These are phyloP conservation scores for Pyrenophora graminea DNA, from an alignment of 2,329 filamentous ascomycete species.

Conservation along the genomic window DNA sequence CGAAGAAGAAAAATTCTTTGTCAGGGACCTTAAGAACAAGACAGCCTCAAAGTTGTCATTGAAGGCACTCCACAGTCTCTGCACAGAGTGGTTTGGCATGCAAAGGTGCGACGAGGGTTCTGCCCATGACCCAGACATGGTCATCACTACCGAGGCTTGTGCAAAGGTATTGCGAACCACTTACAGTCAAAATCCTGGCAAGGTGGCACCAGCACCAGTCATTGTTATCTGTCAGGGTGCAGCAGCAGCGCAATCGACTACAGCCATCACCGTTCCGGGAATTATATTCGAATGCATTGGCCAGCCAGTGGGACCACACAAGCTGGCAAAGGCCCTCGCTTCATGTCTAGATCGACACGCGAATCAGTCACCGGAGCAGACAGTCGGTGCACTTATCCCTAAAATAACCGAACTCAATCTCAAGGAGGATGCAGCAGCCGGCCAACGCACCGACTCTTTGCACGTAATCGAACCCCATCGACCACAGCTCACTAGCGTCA, in stretches of 20 bases:
- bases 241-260: slow-evolving; percentile 42
- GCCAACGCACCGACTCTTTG: slow-evolving; percentile 7
- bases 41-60: slow-evolving; percentile 35
- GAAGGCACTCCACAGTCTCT: slow-evolving; percentile 40
- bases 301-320: slow-evolving; percentile 47
- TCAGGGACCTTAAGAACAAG: slow-evolving; percentile 39
- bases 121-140: slow-evolving; percentile 29
- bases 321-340: slow-evolving; percentile 42
- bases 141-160: slow-evolving; percentile 40
- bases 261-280: slow-evolving; percentile 41
- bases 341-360: slow-evolving; percentile 41
- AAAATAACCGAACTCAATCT: slow-evolving; percentile 31
- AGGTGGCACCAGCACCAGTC: slow-evolving; percentile 30
- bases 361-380: slow-evolving; percentile 21
- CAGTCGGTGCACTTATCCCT: slow-evolving; percentile 18
- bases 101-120: slow-evolving; percentile 22
- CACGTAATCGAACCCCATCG: slow-evolving; percentile 21
- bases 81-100: slow-evolving; percentile 45
- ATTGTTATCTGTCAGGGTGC: slow-evolving; percentile 43
- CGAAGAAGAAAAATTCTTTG: slow-evolving; percentile 38
- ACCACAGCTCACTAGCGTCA: slow-evolving; percentile 33
- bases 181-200: slow-evolving; percentile 26
- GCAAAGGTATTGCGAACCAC: slow-evolving; percentile 36
- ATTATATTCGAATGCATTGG: slow-evolving; percentile 43
- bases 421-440: slow-evolving; percentile 32